These are phyloP conservation scores for Streptanthus diversifolius DNA, from an alignment of 345 rosid genomes.

Conservation along the genomic window DNA sequence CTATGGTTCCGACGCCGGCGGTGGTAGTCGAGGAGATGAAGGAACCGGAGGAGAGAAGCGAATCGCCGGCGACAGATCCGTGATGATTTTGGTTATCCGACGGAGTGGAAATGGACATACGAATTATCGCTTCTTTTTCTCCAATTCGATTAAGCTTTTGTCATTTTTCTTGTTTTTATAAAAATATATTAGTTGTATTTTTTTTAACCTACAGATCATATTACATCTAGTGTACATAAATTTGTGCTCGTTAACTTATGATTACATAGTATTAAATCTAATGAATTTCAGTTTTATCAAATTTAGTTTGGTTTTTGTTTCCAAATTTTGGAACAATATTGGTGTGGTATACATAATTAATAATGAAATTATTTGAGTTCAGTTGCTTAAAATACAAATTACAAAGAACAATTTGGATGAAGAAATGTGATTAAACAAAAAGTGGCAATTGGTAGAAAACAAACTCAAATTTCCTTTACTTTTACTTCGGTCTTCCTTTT, in stretches of 20 bases:
- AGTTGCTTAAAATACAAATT: constrained; percentile 17
- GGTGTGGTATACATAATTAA: background rate
- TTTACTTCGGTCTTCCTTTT: background rate
- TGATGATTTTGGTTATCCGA: background rate
- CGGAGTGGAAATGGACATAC: constrained; percentile 20
- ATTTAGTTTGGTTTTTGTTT: too few relatives aligned
- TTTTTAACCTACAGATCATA: too few relatives aligned
- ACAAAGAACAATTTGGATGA: constrained; percentile 4
- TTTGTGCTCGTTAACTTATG: too few relatives aligned
- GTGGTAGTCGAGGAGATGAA: constrained; percentile 36
- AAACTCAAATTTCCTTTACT: background rate
- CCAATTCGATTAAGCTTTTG: too few relatives aligned
- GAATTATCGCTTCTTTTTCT: too few relatives aligned
- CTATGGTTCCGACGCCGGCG: constrained; percentile 25
- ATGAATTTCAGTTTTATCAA: too few relatives aligned
- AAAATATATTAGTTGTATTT: too few relatives aligned
- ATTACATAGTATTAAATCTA: too few relatives aligned
- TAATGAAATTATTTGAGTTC: background rate
- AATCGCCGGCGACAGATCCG: constrained; percentile 23
- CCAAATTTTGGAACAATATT: too few relatives aligned
- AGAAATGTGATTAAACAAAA: constrained; percentile 6
- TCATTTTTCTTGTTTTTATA: too few relatives aligned
- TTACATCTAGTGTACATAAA: too few relatives aligned
- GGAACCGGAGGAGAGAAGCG: constrained; percentile 44
- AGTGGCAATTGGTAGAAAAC: background rate